These are phyloP conservation scores for Annulohypoxylon maeteangense DNA, from an alignment of 495 filamentous ascomycete species.

Conservation along the genomic window DNA sequence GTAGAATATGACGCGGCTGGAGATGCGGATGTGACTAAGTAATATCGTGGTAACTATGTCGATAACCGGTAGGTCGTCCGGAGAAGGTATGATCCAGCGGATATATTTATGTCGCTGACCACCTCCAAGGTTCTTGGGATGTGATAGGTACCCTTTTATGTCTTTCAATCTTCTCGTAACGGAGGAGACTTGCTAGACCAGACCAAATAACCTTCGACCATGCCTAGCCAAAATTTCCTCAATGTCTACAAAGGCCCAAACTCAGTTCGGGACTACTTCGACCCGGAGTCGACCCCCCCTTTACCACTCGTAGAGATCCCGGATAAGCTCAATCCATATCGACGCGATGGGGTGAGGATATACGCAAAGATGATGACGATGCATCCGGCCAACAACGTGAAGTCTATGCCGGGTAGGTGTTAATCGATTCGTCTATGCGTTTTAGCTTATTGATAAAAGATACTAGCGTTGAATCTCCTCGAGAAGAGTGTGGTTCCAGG, in stretches of 20 bases:
- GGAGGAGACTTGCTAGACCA: background rate
- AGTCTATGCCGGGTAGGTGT: slow-evolving; percentile 67
- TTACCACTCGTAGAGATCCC: slow-evolving; percentile 71
- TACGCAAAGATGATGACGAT: slow-evolving; percentile 73
- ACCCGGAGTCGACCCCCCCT: slow-evolving; percentile 66
- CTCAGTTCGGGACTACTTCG: slow-evolving; percentile 65
- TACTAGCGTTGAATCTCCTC: slow-evolving; percentile 66
- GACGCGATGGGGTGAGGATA: slow-evolving; percentile 67
- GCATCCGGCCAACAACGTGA: slow-evolving; percentile 72
- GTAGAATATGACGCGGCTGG: slow-evolving; percentile 11
- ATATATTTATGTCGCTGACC: slow-evolving; percentile 19
- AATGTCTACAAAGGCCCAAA: slow-evolving; percentile 68
- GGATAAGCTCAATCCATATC: slow-evolving; percentile 64
- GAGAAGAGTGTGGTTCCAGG: slow-evolving; percentile 55
- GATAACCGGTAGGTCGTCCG: background rate
- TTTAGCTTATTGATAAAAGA: background rate
- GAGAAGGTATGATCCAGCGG: background rate
- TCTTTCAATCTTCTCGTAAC: background rate
- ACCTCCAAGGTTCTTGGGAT: background rate
- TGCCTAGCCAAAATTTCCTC: slow-evolving; percentile 55
- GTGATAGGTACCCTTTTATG: background rate
- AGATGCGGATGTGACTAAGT: slow-evolving; percentile 25
- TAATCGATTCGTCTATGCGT: background rate
- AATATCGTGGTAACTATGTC: slow-evolving; percentile 18
- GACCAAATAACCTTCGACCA: slow-evolving; percentile 31